These are phyloP conservation scores for Dalechampia spathulata DNA, from an alignment of 441 rosid species.

Conservation along the genomic window DNA sequence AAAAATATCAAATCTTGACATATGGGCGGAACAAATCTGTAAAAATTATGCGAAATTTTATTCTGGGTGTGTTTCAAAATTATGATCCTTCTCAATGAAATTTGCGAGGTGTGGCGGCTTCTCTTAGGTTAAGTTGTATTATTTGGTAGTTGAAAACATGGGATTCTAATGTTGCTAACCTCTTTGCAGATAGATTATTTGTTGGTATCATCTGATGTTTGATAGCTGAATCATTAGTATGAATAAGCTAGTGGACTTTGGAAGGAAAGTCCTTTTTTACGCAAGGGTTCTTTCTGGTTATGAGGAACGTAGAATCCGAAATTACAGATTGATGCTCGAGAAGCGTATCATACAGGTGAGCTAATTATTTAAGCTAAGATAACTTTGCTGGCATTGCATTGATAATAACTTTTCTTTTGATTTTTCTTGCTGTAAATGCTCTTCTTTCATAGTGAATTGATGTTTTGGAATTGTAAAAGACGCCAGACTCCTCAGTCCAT, in stretches of 20 bases:
- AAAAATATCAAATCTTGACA: background rate
- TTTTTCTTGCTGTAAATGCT: background rate
- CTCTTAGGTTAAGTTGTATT: too few species aligned
- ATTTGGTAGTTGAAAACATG: background rate
- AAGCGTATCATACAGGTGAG: conserved; percentile 61
- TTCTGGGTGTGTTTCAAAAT: too few species aligned
- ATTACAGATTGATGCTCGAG: conserved; percentile 69
- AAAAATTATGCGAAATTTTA: too few species aligned
- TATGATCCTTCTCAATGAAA: too few species aligned
- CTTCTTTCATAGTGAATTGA: too few species aligned
- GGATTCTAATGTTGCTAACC: conserved; percentile 6
- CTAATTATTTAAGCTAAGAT: background rate
- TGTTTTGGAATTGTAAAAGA: too few species aligned
- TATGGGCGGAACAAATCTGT: background rate
- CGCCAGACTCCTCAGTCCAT: too few species aligned
- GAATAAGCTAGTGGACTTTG: conserved; percentile 72
- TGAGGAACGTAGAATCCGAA: conserved; percentile 74
- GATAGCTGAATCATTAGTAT: conserved; percentile 29
- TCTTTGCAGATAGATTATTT: conserved; percentile 7
- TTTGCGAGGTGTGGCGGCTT: too few species aligned
- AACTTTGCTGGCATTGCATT: background rate
- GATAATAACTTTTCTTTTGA: background rate
- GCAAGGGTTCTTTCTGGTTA: conserved; percentile 86
- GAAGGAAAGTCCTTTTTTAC: conserved; percentile 74
- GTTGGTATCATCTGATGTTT: conserved; percentile 11